A percentile compares a stretch with the other conserved stretches of the same genome.
These are phyloP conservation scores for Cephaloascus albidus DNA, from an alignment of 805 yeast genomes.

Conservation along the genomic window DNA sequence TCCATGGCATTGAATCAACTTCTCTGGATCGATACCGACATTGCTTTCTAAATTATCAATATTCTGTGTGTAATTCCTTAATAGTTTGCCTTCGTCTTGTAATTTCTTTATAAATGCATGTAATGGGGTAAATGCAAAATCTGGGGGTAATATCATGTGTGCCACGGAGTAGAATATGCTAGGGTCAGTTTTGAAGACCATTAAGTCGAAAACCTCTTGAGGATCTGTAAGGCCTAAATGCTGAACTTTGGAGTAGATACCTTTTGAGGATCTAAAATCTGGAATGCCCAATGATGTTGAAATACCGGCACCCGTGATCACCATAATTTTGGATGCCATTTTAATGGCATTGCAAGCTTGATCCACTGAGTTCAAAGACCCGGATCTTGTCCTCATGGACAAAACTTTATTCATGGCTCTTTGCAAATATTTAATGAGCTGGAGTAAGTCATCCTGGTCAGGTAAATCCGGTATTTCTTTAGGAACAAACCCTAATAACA, in stretches of 20 bases:
- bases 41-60: conserved; percentile 81
- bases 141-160: conserved; percentile 73
- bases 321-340: conserved; percentile 53
- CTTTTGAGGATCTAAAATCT: conserved; percentile 84
- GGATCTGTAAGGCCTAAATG: conserved; percentile 75
- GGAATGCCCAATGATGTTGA: conserved; percentile 88
- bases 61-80: conserved; percentile 85
- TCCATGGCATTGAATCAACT: conserved; percentile 85
- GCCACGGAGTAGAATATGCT: conserved; percentile 80
- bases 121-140: conserved; percentile 56
- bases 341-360: conserved; percentile 45
- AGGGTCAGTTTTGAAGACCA: conserved; percentile 68
- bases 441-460: conserved; percentile 35
- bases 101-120: conserved; percentile 71
- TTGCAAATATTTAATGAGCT: conserved; percentile 43
- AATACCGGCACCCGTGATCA: conserved; percentile 89
- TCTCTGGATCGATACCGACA: conserved; percentile 62
- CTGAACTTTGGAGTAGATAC: conserved; percentile 64
- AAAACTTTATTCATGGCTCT: conserved; percentile 58
- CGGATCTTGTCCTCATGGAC: conserved; percentile 44
- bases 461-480: conserved; percentile 11
- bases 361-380: conserved; percentile 46
- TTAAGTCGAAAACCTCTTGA: conserved; percentile 78
- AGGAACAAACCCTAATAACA: conserved; percentile 53
- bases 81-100: conserved; percentile 66